Conservation (phyloP, 2,329 filamentous ascomycete genomes). For the Aspergillus sp. region DNA sequence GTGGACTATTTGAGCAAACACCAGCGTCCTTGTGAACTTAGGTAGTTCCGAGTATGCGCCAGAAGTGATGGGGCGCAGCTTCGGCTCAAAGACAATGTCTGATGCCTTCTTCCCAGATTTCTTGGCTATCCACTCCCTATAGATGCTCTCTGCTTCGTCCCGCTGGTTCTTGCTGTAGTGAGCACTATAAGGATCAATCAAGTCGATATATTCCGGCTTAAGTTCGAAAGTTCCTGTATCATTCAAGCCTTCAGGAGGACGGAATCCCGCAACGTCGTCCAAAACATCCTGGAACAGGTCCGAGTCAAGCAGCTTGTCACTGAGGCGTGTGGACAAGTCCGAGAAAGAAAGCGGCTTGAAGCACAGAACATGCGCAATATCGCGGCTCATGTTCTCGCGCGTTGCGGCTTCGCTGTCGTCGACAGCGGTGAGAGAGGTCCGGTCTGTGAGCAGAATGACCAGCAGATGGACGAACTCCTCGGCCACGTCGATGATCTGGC, state of each 20-base stretch:
- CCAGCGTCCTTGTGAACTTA: constrained; percentile 77
- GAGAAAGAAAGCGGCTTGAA: constrained; percentile 96
- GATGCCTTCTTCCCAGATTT: constrained; percentile 77
- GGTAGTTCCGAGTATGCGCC: constrained; percentile 77
- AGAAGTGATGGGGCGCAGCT: constrained; percentile 70
- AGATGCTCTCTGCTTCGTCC: constrained; percentile 89
- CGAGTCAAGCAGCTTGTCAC: constrained; percentile 85
- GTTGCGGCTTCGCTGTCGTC: constrained; percentile 54
- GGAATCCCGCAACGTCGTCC: constrained; percentile 84
- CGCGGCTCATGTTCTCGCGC: constrained; percentile 74
- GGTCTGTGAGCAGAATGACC: constrained; percentile 86
- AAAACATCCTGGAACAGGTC: constrained; percentile 85
- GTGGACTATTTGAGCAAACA: constrained; percentile 89
- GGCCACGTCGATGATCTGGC: constrained; percentile 85
- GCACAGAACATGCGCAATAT: constrained; percentile 90
- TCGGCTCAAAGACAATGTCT: constrained; percentile 91
- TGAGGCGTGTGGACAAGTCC: constrained; percentile 80
- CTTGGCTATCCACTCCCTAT: constrained; percentile 83
- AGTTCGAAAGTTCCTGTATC: constrained; percentile 95
- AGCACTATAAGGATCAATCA: constrained; percentile 92
- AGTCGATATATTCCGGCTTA: constrained; percentile 79
- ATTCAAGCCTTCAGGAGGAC: constrained; percentile 83
- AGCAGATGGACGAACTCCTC: constrained; percentile 95
- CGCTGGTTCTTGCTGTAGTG: constrained; percentile 97
- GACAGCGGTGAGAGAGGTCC: constrained; percentile 65